Percentiles rank a stretch among this genome's conserved stretches.
These are phyloP conservation scores for Globisporangium nodosum DNA, from an alignment of 352 stramenopile genomes.

Conservation along the genomic window DNA sequence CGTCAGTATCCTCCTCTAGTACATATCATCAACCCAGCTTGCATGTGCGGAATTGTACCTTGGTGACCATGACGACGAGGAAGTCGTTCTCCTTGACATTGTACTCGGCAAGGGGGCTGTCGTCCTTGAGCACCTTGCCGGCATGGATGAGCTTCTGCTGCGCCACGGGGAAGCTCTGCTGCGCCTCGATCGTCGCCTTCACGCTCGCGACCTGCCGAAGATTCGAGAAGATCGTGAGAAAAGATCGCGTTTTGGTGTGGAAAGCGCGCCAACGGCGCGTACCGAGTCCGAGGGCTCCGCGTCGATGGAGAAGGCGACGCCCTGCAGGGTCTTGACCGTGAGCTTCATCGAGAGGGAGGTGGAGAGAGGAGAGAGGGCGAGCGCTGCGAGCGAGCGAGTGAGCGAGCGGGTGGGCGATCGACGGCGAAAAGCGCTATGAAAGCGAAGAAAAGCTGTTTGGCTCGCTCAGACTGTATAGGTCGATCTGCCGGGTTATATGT, in stretches of 20 bases:
- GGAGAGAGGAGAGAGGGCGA: neutral
- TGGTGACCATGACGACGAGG: constrained; percentile 86
- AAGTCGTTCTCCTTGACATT: constrained; percentile 88
- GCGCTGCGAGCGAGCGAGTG: neutral
- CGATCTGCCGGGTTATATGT: neutral
- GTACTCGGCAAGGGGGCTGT: constrained; percentile 74
- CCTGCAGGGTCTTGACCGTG: constrained; percentile 83
- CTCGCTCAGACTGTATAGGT: neutral
- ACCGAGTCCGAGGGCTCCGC: constrained; percentile 71
- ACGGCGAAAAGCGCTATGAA: constrained; percentile 9
- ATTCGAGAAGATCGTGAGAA: constrained; percentile 7
- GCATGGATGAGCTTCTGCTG: constrained; percentile 87
- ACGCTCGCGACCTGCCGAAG: constrained; percentile 54
- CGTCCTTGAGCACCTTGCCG: constrained; percentile 86
- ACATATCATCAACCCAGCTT: neutral
- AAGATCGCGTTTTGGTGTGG: neutral
- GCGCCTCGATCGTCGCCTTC: constrained; percentile 76
- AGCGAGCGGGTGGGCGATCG: neutral
- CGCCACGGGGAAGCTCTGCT: constrained; percentile 60
- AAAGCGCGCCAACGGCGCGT: neutral
- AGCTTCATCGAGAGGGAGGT: constrained; percentile 63
- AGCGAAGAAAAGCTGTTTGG: neutral
- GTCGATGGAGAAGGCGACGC: constrained; percentile 74
- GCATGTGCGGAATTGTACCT: constrained; percentile 22
- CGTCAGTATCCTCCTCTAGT: constrained; percentile 1